Evolutionary conservation across 2,329 filamentous ascomycete species (phyloP).

Genomic region (Trichophyton schoenleinii): DNA sequence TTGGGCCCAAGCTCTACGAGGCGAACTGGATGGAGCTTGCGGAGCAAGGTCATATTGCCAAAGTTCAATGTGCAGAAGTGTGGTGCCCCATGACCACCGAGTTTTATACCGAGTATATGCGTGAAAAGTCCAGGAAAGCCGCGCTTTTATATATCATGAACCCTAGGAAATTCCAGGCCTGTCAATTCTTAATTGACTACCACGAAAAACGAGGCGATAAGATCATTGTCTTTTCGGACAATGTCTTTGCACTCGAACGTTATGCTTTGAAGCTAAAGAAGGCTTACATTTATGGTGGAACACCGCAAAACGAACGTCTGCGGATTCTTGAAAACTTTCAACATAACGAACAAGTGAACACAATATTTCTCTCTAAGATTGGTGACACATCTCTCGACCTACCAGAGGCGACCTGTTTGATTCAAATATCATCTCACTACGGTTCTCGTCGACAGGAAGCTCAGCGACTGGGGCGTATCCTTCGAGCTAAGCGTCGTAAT

Average conservation of each 20-base stretch:
- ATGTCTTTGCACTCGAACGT: slow-evolving; percentile 78
- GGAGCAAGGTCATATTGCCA: slow-evolving; percentile 90
- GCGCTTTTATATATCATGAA: slow-evolving; percentile 89
- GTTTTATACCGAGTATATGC: slow-evolving; percentile 89
- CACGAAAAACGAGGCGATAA: slow-evolving; percentile 92
- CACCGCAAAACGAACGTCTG: slow-evolving; percentile 71
- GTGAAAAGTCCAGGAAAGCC: slow-evolving; percentile 53
- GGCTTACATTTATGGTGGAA: slow-evolving; percentile 83
- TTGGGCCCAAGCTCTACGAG: slow-evolving; percentile 93
- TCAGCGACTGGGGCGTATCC: slow-evolving; percentile 80
- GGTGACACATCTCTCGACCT: slow-evolving; percentile 96
- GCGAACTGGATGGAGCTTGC: slow-evolving; percentile 99
- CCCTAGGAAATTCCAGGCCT: slow-evolving; percentile 89
- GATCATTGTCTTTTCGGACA: slow-evolving; percentile 96
- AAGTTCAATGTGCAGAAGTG: slow-evolving; percentile 94
- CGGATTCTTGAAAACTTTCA: slow-evolving; percentile 89
- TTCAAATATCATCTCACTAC: slow-evolving; percentile 95
- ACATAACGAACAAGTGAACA: slow-evolving; percentile 78
- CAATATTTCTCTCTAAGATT: slow-evolving; percentile 92
- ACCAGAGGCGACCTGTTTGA: slow-evolving; percentile 89
- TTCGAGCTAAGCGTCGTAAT: slow-evolving; percentile 87
- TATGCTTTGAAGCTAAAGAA: slow-evolving; percentile 78
- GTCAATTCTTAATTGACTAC: slow-evolving; percentile 96
- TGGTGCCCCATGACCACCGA: slow-evolving; percentile 99
- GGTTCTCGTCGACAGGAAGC: slow-evolving; percentile 94